Conservation (phyloP, 2,329 filamentous ascomycete genomes). For the Colletotrichum sp. region DNA sequence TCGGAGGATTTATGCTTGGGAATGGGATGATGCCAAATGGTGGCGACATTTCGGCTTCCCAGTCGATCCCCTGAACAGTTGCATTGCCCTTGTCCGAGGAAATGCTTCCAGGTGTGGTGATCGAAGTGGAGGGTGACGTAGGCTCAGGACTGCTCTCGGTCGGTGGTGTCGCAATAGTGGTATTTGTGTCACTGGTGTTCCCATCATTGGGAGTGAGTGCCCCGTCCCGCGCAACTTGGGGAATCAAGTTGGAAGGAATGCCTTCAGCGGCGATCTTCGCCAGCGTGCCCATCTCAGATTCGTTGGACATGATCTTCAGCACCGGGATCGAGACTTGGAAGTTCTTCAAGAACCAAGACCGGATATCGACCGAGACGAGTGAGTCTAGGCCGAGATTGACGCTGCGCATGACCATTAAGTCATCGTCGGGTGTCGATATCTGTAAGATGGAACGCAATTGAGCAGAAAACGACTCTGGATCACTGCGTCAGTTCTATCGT, state of each 20-base stretch:
- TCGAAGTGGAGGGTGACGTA: neutral
- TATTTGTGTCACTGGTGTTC: constrained; percentile 24
- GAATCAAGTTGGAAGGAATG: neutral
- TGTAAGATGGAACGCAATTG: constrained; percentile 22
- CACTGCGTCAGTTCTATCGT: neutral
- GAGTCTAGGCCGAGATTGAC: constrained; percentile 30
- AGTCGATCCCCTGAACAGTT: constrained; percentile 22
- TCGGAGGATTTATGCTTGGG: neutral
- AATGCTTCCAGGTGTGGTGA: neutral
- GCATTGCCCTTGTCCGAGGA: neutral
- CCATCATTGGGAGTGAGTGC: neutral
- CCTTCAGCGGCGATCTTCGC: neutral
- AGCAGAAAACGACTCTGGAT: neutral
- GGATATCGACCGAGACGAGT: constrained; percentile 36
- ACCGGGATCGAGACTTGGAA: constrained; percentile 48
- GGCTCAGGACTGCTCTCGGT: neutral
- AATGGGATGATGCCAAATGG: neutral
- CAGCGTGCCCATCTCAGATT: neutral
- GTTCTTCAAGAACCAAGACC: constrained; percentile 53
- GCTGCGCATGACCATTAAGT: neutral
- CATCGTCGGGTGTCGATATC: constrained; percentile 11
- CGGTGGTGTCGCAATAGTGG: neutral
- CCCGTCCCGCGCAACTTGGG: neutral
- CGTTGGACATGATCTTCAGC: constrained; percentile 26
- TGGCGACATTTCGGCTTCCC: neutral